Evolutionary conservation across 306 rosid species (phyloP).

Genomic region (Oxytropis ochrocephala): DNA sequence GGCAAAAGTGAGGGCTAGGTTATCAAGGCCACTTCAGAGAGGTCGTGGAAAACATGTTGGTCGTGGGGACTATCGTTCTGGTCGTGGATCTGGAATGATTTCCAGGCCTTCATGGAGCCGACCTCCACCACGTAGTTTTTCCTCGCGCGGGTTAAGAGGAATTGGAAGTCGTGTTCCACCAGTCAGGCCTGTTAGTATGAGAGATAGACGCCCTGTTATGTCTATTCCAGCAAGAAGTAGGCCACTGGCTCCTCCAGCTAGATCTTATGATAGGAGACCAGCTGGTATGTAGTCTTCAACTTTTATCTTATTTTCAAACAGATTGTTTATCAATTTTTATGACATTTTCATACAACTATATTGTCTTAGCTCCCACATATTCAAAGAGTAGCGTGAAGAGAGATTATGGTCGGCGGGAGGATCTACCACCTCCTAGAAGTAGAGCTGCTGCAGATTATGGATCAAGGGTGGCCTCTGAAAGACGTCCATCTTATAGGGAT

Average conservation of each 20-base stretch:
- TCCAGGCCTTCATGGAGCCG: constrained; percentile 72
- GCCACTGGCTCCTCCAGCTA: constrained; percentile 62
- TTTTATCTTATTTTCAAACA: not conserved
- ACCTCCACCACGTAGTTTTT: constrained; percentile 53
- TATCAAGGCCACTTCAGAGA: constrained; percentile 95
- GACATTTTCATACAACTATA: not conserved
- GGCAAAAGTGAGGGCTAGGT: constrained; percentile 96
- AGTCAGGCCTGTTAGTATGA: constrained; percentile 50
- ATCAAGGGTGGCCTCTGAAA: constrained; percentile 68
- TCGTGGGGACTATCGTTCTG: constrained; percentile 66
- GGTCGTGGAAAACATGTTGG: constrained; percentile 73
- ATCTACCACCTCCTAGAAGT: constrained; percentile 80
- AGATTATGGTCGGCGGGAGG: constrained; percentile 77
- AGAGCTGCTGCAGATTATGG: constrained; percentile 67
- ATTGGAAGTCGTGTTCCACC: constrained; percentile 62
- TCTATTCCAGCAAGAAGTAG: constrained; percentile 62
- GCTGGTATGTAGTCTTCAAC: constrained; percentile 44
- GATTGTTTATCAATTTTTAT: not conserved
- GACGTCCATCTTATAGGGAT: constrained; percentile 73
- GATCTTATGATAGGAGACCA: constrained; percentile 82
- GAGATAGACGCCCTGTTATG: constrained; percentile 79
- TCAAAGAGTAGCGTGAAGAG: constrained; percentile 77
- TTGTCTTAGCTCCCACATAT: constrained; percentile 52
- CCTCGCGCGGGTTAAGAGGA: constrained; percentile 66
- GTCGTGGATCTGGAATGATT: constrained; percentile 47